Base-by-base conservation (phyloP, 1,284 basidiomycete genomes). In the Ustilago shanxiensis region DNA sequence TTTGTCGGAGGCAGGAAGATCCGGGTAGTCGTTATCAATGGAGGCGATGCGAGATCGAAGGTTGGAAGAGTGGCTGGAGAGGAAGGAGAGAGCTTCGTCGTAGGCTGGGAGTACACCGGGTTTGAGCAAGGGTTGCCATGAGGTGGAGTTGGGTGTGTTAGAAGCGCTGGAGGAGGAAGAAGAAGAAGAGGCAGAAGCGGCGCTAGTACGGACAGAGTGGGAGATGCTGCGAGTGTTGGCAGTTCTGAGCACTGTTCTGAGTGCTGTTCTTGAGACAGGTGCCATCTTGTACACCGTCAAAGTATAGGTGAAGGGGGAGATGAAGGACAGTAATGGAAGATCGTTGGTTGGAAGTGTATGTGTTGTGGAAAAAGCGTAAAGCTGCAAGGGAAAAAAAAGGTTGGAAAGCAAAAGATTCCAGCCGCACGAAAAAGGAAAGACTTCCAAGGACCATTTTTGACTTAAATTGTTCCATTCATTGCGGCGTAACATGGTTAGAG, bases 51-150 rank as follows among this genome's bases (percentile, higher is more conserved):
- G 90, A 10, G 83, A 79, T 53, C 88, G 87, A 44, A 90, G 82
- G 10, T 64, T 68, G 16, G 65, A 76, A 59, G 53, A 88, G 86
- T 86, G 90, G 7, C 85, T 79, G 35, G 87, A 87, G 72, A 96
- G 90, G 74, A 91, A 88, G 68, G 89, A 88, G 51, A 95, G 86
- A 2, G 94, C 93, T 72, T 92, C 89, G 87, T 96, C 94, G 79
- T 94, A 95, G 9, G 91, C 93, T 1, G 93, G 92, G 29, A 94
- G 87, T 8, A 90, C 88, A 8, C 93, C 93, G 20, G 87, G 86
- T 22, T 88, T 88, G 10, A 95, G 85, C 0, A 93, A 91, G 9
- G 78, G 83, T 47, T 74, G 68, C 84, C 84, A 85, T 11, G 70
- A 6, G 1, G 76, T 26, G 50, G 55, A 51, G 3, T 60, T 22